phyloP scores from a whole-genome alignment of 805 yeast genomes.

The Wickerhamiella occidentalis region DNA sequence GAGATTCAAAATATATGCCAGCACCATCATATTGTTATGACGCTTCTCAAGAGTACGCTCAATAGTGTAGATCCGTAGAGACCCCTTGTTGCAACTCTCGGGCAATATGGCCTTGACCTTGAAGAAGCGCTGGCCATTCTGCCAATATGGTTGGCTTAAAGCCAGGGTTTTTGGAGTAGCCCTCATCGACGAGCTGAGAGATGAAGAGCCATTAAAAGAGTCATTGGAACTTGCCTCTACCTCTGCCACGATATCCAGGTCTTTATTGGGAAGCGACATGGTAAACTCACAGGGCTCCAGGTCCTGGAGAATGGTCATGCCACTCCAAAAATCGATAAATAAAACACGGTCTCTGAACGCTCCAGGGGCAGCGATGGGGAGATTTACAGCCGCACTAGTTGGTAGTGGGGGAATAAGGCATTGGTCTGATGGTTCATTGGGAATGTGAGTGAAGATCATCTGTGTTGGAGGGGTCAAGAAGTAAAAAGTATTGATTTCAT shows the following conservation, averaged over 20 bases:
- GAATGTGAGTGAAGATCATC: constrained; percentile 75
- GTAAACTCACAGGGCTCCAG: constrained; percentile 72
- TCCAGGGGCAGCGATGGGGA: constrained; percentile 81
- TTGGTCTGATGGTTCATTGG: constrained; percentile 65
- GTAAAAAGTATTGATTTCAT: constrained; percentile 45
- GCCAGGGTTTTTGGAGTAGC: constrained; percentile 40
- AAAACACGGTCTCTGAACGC: constrained; percentile 49
- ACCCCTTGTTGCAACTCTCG: constrained; percentile 52
- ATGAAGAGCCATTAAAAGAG: constrained; percentile 1
- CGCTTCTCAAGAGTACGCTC: constrained; percentile 14
- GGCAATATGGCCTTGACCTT: constrained; percentile 77
- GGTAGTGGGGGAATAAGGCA: constrained; percentile 79
- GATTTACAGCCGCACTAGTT: constrained; percentile 58
- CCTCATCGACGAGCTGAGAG: constrained; percentile 11
- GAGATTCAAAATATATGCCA: constrained; percentile 63
- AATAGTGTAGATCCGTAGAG: constrained; percentile 50
- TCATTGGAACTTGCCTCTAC: constrained; percentile 24
- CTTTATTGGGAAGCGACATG: constrained; percentile 48
- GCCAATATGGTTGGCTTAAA: constrained; percentile 68
- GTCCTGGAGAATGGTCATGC: constrained; percentile 59
- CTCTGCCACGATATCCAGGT: constrained; percentile 52
- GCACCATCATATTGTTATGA: constrained; percentile 29
- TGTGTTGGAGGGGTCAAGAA: constrained; percentile 68
- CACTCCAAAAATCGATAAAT: constrained; percentile 61
- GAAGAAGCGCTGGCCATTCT: constrained; percentile 45